Evolutionary conservation across 345 rosid species (phyloP).

Genomic region (Iberis pinnata): DNA sequence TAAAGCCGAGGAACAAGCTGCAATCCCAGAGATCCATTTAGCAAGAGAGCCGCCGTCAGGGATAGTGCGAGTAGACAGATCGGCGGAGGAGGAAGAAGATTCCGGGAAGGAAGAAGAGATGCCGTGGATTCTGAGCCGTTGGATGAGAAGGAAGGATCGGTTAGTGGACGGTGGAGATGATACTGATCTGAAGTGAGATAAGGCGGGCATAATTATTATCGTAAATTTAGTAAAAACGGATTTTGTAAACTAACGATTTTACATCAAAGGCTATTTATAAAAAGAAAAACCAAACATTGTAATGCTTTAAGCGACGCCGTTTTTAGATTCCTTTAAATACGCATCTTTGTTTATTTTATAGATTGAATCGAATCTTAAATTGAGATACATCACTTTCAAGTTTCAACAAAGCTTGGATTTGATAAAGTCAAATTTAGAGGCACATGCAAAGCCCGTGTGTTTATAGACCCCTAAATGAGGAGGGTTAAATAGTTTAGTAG

Average conservation of each 20-base stretch:
- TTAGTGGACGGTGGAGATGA: slow-evolving; percentile 39
- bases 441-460: too few relatives aligned
- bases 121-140: slow-evolving; percentile 40
- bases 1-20: slow-evolving; percentile 54
- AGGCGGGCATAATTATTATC: slow-evolving; percentile 33
- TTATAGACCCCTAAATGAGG: too few relatives aligned
- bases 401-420: too few relatives aligned
- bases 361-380: too few relatives aligned
- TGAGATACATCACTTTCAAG: too few relatives aligned
- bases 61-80: slow-evolving; percentile 9
- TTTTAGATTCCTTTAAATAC: too few relatives aligned
- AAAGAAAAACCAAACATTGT: not conserved
- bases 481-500: too few relatives aligned
- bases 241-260: not conserved
- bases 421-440: too few relatives aligned
- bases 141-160: slow-evolving; percentile 32
- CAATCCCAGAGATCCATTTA: slow-evolving; percentile 49
- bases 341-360: too few relatives aligned
- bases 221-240: slow-evolving; percentile 9
- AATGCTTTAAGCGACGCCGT: too few relatives aligned
- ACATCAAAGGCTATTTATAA: slow-evolving; percentile 11
- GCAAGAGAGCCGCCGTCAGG: slow-evolving; percentile 23
- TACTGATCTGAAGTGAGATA: slow-evolving; percentile 30
- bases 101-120: slow-evolving; percentile 33
- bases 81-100: slow-evolving; percentile 29